These are phyloP conservation scores for Tulasnella sp. DNA, from an alignment of 768 basidiomycete genomes.

Conservation along the genomic window DNA sequence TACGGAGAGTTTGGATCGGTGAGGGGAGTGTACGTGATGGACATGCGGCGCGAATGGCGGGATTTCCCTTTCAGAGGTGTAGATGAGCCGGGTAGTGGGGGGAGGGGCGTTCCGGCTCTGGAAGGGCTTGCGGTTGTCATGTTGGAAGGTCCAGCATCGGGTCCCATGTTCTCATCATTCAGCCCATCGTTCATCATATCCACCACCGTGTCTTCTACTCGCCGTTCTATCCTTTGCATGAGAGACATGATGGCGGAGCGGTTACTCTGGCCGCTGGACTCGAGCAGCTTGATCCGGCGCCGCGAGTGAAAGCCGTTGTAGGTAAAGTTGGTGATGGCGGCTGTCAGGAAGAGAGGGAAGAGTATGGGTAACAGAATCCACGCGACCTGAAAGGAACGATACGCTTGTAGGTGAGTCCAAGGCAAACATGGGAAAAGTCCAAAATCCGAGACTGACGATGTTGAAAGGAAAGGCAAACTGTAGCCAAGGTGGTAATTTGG, in stretches of 20 bases:
- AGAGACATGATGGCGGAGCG: neutral
- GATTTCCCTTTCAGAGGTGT: slow-evolving; percentile 18
- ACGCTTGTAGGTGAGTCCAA: neutral
- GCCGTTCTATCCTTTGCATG: slow-evolving; percentile 29
- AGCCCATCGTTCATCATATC: slow-evolving; percentile 46
- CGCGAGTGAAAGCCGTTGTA: slow-evolving; percentile 38
- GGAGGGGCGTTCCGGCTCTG: neutral
- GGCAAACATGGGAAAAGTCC: neutral
- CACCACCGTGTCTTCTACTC: slow-evolving; percentile 46
- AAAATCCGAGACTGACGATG: slow-evolving; percentile 41
- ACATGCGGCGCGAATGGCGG: neutral
- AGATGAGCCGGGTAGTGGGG: neutral
- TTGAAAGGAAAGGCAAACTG: slow-evolving; percentile 62
- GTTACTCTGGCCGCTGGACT: slow-evolving; percentile 37
- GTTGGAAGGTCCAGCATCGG: slow-evolving; percentile 23
- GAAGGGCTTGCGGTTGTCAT: neutral
- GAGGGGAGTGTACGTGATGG: slow-evolving; percentile 7
- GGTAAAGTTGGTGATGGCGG: slow-evolving; percentile 33
- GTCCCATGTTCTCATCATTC: slow-evolving; percentile 20
- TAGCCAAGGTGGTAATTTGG: slow-evolving; percentile 50
- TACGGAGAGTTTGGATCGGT: slow-evolving; percentile 5
- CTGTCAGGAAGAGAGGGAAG: slow-evolving; percentile 46
- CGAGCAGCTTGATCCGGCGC: slow-evolving; percentile 55
- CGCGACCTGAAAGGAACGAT: slow-evolving; percentile 36
- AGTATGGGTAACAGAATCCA: slow-evolving; percentile 56